A percentile compares a stretch with the other conserved stretches of the same genome.
Evolutionary conservation across 2,329 filamentous ascomycete species (phyloP).

Genomic region (Gliomastix tumulicola): DNA sequence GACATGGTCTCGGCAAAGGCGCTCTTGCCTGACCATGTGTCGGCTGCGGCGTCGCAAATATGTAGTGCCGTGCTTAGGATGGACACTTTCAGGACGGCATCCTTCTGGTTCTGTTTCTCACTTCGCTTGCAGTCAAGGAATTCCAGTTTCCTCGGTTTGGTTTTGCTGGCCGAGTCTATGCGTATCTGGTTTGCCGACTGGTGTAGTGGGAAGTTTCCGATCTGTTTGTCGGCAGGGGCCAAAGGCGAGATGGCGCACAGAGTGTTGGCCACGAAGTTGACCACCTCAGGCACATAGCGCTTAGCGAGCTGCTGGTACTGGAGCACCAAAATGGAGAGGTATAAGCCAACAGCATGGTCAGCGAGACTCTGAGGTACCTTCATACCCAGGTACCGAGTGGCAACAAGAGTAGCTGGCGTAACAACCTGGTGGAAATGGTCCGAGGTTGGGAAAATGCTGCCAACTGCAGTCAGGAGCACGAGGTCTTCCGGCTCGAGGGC

Average conservation of each 20-base stretch:
- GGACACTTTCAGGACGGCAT: constrained; percentile 42
- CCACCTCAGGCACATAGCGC: constrained; percentile 81
- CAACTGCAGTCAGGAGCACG: constrained; percentile 74
- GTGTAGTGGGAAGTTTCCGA: constrained; percentile 56
- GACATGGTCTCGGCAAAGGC: constrained; percentile 75
- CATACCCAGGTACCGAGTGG: constrained; percentile 76
- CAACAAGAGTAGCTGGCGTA: constrained; percentile 82
- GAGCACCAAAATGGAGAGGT: constrained; percentile 69
- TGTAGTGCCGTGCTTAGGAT: constrained; percentile 56
- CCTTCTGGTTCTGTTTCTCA: constrained; percentile 21
- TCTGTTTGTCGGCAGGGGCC: constrained; percentile 29
- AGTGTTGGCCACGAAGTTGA: constrained; percentile 74
- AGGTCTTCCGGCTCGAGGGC: constrained; percentile 63
- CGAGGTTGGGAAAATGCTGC: constrained; percentile 84
- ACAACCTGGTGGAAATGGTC: constrained; percentile 96
- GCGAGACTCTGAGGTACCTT: constrained; percentile 57
- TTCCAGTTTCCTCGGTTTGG: constrained; percentile 43
- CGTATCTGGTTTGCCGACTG: constrained; percentile 44
- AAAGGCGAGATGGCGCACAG: constrained; percentile 59
- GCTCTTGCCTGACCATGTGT: constrained; percentile 66
- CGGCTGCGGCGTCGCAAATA: constrained; percentile 61
- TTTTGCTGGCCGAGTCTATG: constrained; percentile 26
- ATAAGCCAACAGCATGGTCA: constrained; percentile 69
- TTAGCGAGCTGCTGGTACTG: constrained; percentile 81
- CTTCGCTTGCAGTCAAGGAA: constrained; percentile 49